A percentile compares a stretch with the other conserved stretches of the same genome.
Conservation (phyloP, 129 eudicot species). For the Deinandra increscens region DNA sequence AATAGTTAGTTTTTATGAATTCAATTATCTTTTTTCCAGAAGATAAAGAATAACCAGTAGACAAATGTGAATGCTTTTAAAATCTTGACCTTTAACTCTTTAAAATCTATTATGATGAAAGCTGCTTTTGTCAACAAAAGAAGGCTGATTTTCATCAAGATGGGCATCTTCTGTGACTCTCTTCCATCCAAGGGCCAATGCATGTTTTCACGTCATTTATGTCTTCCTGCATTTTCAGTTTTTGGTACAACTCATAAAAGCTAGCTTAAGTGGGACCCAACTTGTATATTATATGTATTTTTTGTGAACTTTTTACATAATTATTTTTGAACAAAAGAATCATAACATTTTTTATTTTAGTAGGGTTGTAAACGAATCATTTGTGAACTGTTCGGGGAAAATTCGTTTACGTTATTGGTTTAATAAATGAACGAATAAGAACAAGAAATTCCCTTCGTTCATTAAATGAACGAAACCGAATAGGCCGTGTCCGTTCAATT, state of each 20-base stretch:
- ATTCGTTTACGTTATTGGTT: too few species aligned
- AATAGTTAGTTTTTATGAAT: background rate
- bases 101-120: constrained; percentile 30
- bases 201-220: constrained; percentile 41
- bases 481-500: too few species aligned
- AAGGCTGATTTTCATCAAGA: constrained; percentile 28
- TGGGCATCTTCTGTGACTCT: constrained; percentile 39
- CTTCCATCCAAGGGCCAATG: constrained; percentile 33
- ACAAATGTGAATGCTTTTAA: constrained; percentile 31
- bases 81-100: constrained; percentile 31
- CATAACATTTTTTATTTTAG: too few species aligned
- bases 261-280: constrained; percentile 26
- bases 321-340: too few species aligned
- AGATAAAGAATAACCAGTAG: constrained; percentile 12
- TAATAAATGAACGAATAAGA: too few species aligned
- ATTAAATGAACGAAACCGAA: too few species aligned
- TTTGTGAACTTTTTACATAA: too few species aligned
- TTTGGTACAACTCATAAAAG: constrained; percentile 35
- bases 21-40: background rate
- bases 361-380: too few species aligned
- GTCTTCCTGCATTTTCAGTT: constrained; percentile 40
- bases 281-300: background rate
- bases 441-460: too few species aligned
- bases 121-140: constrained; percentile 39
- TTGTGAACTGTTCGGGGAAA: too few species aligned